Percentiles rank a stretch among this genome's conserved stretches.
These are phyloP conservation scores for Eucalyptus globulus DNA, from an alignment of 345 rosid species.

Conservation along the genomic window DNA sequence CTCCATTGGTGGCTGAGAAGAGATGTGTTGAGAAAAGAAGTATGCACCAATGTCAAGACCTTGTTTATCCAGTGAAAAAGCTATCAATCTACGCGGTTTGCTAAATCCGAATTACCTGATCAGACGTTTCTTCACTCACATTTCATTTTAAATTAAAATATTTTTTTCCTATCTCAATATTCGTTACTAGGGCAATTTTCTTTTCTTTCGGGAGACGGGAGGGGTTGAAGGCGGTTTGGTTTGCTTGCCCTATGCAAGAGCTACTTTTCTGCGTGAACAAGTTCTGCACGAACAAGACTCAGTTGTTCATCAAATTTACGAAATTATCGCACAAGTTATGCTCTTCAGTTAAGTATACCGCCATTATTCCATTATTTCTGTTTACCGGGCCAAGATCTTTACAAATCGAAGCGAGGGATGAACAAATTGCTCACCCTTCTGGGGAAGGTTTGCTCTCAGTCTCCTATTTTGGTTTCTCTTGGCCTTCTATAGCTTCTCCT, in stretches of 20 bases:
- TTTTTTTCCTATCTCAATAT: background rate
- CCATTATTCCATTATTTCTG: background rate
- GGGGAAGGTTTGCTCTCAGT: constrained; percentile 57
- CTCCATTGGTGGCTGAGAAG: accelerated
- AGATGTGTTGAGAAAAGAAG: background rate
- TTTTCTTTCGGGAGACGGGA: background rate
- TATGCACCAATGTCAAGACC: accelerated
- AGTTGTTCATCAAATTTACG: background rate
- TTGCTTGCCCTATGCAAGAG: background rate
- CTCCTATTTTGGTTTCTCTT: background rate
- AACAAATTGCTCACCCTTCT: constrained; percentile 79
- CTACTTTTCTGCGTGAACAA: background rate
- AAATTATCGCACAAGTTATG: background rate
- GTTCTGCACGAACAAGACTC: background rate
- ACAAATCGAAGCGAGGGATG: constrained; percentile 67
- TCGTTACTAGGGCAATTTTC: too few species aligned
- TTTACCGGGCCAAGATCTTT: constrained; percentile 59
- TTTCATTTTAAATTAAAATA: background rate
- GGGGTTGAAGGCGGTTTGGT: background rate
- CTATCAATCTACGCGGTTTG: background rate
- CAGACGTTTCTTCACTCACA: background rate
- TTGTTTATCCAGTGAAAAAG: background rate
- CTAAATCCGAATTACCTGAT: background rate
- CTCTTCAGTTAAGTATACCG: background rate
- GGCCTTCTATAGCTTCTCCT: background rate